Evolutionary conservation across 176 grass and related monocot species (phyloP), one percentile per base, ranked within the genome.

Genomic region (Ensete glaucum): DNA sequence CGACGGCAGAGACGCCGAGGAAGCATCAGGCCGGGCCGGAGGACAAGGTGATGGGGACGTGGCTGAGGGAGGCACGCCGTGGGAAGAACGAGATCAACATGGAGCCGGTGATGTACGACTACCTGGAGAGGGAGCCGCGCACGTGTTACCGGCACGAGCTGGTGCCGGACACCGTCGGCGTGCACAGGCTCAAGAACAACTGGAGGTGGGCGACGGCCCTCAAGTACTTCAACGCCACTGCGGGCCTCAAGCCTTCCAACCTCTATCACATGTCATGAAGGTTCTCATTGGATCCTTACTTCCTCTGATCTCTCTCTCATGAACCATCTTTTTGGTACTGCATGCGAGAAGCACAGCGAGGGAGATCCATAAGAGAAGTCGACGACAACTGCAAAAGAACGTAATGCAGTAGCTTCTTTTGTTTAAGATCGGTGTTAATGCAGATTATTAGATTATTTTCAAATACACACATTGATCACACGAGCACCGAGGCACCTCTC

Each of bases 171-270:
- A 78, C 90, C 16, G 72, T 92, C 10, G 84, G 79, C n/a, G 81
- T 92, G 72, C 90, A 92, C 82, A 85, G 72, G 73, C 82, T 89
- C 62, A 92, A 89, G 78, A 50, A 73, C 50, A 63, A 76, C 8
- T 62, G 68, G 48, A 60, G 69, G 72, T 89, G 90, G 84, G 81
- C 77, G 15, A 75, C 71, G 48, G 83, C 77, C 26, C 78, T 89
- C 0, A 73, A 51, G n/a, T 92, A 79, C 80, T 92, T 92, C 78
- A 89, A 92, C 2, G 86, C 76, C 20, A 92, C 86, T 0, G 48
- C 9, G 15, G 55, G 54, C 49, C 58, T 88, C 54, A 88, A 56
- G 71, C 86, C 78, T 8, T 92, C 83, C 29, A 80, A 64, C 63
- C 7, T 86, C 15, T 92, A 86, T 20, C 65, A 34, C 34, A 14